Base-by-base conservation (phyloP, 345 rosid genomes). In the Barbarea vulgaris region DNA sequence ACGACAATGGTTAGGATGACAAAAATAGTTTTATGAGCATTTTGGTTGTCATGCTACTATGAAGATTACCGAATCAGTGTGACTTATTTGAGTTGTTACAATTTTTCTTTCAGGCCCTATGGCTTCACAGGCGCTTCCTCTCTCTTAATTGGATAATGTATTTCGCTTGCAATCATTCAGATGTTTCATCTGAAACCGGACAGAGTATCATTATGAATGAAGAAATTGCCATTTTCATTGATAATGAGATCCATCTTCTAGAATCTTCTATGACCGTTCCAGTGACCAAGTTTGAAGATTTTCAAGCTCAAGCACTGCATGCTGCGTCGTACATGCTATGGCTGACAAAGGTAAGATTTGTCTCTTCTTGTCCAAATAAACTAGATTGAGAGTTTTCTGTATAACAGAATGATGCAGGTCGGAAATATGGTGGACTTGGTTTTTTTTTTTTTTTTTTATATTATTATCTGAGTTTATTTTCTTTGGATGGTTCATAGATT, bases 61-160 rank as follows among this genome's bases (percentile, higher is more conserved):
- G 21, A n/a, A 55, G 48, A 37, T 67, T 27, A 27, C 51, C 0
- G 9, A 65, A 25, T 74, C 14, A 27, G 27, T 1, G 51, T 1
- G 51, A 53, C 70, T 24, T 63, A 44, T 22, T 52, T 53, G 64
- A 63, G 52, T 4, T 51, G 56, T 52, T 76, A 5, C 10, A 13
- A 18, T 37, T 53, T 57, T 25, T 50, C 41, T 76, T 41, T 25
- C 88, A 93, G 95, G 96, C 92, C 47, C 76, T 88, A 52, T 94
- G 96, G 96, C 88, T 91, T 64, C 88, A 95, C 72, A 88, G 97
- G 3, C 87, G 96, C 17, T 94, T 87, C 78, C 91, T 94, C 58
- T 85, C 91, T 62, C 77, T 82, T 9, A 74, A 62, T 60, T 86
- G 88, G 89, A 73, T 90, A 28, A 66, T 76, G 76, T 73, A 84